Base-by-base conservation (phyloP, 1,139 yeast species). In the Saccharomyces uvarum region DNA sequence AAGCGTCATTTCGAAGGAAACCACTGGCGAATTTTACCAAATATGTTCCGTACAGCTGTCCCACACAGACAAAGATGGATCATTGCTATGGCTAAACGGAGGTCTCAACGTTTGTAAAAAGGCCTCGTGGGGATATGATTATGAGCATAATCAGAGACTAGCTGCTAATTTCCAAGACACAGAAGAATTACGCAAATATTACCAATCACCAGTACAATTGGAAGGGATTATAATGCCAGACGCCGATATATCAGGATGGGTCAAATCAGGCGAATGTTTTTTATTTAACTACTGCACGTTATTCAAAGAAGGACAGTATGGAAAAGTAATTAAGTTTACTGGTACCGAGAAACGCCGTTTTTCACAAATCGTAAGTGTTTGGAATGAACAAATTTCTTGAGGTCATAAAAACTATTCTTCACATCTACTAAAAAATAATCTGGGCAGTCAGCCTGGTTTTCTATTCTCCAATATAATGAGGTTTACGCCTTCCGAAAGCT, bases 31-130 rank as follows among this genome's bases (percentile, higher is more conserved):
- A n/a, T 51, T 26, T 32, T 28, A 53, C 44, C 49, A 55, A 33
- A 49, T 51, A 8, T 55, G 57, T 48, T 53, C 57, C 1, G 51
- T 50, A 9, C 57, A 55, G 16, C 47, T 50, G 4, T 50, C 53
- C 26, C 56, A 53, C 21, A 42, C 50, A 29, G 50, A 50, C 4
- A 49, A 47, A 3, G 49, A 51, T 33, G 26, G 38, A 19, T 33
- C 41, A 3, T 28, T 53, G 8, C 52, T 53, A 29, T 55, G 57
- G 57, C 29, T 49, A 13, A 53, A 55, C 32, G 56, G 56, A 5
- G 57, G 57, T 9, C 51, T 53, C 9, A 31, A 48, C 1, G 49
- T 48, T n/a, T 55, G 57, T 51, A 53, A 55, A 19, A 38, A 38
- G 7, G 8, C 44, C 13, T 38, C 44, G 11, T 38, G 44, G 44